Conservation (phyloP, 768 basidiomycete genomes). For the Tricholoma matsutake region DNA sequence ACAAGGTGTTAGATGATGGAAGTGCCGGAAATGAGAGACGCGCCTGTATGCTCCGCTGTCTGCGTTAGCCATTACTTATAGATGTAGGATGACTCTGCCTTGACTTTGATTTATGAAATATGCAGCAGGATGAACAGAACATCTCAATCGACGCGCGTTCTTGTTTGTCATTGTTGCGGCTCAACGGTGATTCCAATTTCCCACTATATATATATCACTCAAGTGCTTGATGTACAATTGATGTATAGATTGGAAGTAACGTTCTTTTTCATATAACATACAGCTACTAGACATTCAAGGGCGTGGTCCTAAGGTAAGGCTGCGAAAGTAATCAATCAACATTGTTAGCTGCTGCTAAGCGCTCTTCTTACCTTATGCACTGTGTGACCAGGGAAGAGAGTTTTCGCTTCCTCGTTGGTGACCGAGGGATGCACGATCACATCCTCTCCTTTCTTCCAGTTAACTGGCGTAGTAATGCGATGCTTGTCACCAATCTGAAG, state of each 20-base stretch:
- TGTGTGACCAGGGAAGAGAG: conserved; percentile 81
- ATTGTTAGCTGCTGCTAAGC: conserved; percentile 1
- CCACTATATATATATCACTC: neutral
- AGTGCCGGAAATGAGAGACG: conserved; percentile 10
- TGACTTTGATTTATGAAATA: neutral
- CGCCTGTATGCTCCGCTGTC: conserved; percentile 82
- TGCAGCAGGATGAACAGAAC: neutral
- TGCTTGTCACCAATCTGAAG: conserved; percentile 90
- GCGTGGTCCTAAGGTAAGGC: conserved; percentile 88
- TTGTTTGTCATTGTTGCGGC: conserved; percentile 15
- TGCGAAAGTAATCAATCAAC: conserved; percentile 26
- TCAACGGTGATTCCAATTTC: neutral
- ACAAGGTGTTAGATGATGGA: conserved; percentile 8
- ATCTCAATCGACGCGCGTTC: conserved; percentile 20
- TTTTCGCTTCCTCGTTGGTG: conserved; percentile 84
- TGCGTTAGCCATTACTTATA: conserved; percentile 65
- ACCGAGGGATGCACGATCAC: conserved; percentile 91
- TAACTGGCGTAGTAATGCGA: conserved; percentile 84
- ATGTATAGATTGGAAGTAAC: neutral
- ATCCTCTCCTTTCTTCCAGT: conserved; percentile 92
- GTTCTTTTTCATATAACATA: neutral
- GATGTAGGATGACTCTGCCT: neutral
- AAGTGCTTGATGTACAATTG: neutral
- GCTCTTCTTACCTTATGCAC: conserved; percentile 62
- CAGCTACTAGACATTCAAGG: conserved; percentile 25